phyloP scores from a whole-genome alignment of 805 yeast species.

The Torulaspora franciscae region DNA sequence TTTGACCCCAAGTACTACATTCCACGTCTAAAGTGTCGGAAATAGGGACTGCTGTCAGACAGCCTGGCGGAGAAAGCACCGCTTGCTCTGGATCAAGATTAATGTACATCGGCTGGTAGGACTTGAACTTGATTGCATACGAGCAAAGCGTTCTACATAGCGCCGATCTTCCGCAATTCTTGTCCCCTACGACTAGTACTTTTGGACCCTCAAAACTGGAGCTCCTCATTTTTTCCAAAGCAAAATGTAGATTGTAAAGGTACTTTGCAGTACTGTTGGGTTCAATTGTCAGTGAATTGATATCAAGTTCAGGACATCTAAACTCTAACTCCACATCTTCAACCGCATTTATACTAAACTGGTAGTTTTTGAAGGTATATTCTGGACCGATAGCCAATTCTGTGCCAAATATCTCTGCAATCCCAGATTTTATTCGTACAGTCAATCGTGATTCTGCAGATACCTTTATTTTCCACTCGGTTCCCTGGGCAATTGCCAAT shows the following conservation, averaged over 20 bases:
- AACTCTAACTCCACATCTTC: slow-evolving; percentile 62
- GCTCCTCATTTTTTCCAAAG: slow-evolving; percentile 54
- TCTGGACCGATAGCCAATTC: slow-evolving; percentile 74
- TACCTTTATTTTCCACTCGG: slow-evolving; percentile 34
- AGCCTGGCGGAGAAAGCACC: slow-evolving; percentile 74
- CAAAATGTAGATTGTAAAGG: slow-evolving; percentile 68
- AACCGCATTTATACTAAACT: slow-evolving; percentile 53
- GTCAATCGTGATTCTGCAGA: slow-evolving; percentile 40
- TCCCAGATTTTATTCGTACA: slow-evolving; percentile 49
- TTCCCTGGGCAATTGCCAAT: slow-evolving; percentile 21
- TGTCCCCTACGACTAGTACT: slow-evolving; percentile 68
- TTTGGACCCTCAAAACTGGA: slow-evolving; percentile 36
- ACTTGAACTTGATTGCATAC: slow-evolving; percentile 69
- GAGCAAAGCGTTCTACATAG: slow-evolving; percentile 62
- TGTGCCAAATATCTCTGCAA: slow-evolving; percentile 89
- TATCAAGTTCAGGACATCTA: slow-evolving; percentile 33
- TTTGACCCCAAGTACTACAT: slow-evolving; percentile 65
- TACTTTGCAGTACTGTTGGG: slow-evolving; percentile 71
- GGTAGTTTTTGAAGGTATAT: slow-evolving; percentile 51
- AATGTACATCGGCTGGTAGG: slow-evolving; percentile 61
- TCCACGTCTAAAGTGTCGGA: slow-evolving; percentile 78
- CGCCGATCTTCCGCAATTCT: slow-evolving; percentile 73
- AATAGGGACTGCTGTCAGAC: slow-evolving; percentile 75
- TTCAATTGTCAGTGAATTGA: slow-evolving; percentile 37
- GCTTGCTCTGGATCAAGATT: slow-evolving; percentile 75